Evolutionary conservation across 139 green algal species (phyloP).

Genomic region (Chlorella vulgaris): DNA sequence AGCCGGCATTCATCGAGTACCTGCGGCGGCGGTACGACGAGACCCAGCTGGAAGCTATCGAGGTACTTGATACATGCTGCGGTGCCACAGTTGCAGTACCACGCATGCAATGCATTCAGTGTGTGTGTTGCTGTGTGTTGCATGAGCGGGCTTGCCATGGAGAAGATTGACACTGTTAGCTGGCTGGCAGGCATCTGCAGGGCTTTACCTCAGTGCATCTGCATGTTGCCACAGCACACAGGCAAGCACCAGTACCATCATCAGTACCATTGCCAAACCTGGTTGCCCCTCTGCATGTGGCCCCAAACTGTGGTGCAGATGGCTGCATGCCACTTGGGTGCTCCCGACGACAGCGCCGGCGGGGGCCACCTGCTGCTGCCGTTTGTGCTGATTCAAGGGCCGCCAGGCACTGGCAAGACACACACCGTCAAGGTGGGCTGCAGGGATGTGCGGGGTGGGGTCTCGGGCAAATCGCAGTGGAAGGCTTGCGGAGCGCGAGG

Average conservation of each 20-base stretch:
- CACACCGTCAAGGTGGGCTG: slow-evolving; percentile 74
- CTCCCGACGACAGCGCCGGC: background rate
- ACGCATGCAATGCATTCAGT: background rate
- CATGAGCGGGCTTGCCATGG: background rate
- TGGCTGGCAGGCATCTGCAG: too few relatives aligned
- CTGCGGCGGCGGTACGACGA: slow-evolving; percentile 66
- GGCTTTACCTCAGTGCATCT: too few relatives aligned
- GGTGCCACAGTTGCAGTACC: background rate
- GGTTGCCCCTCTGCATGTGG: background rate
- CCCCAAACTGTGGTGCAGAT: too few relatives aligned
- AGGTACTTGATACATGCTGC: too few relatives aligned
- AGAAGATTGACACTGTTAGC: background rate
- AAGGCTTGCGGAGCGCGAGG: too few relatives aligned
- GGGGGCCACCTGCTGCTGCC: slow-evolving; percentile 39
- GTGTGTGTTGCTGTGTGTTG: background rate
- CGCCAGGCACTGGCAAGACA: slow-evolving; percentile 96
- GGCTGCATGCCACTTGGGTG: slow-evolving; percentile 52
- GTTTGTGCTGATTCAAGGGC: slow-evolving; percentile 84
- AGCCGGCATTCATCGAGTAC: slow-evolving; percentile 47
- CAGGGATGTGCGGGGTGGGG: too few relatives aligned
- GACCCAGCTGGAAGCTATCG: slow-evolving; percentile 72
- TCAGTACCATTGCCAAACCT: too few relatives aligned
- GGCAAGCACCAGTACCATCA: too few relatives aligned
- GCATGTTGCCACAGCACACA: too few relatives aligned
- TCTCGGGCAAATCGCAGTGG: too few relatives aligned